Percentiles rank a stretch among this genome's conserved stretches.
phyloP scores from a whole-genome alignment of 2,329 filamentous ascomycete species.

The Apiospora malaysiana region DNA sequence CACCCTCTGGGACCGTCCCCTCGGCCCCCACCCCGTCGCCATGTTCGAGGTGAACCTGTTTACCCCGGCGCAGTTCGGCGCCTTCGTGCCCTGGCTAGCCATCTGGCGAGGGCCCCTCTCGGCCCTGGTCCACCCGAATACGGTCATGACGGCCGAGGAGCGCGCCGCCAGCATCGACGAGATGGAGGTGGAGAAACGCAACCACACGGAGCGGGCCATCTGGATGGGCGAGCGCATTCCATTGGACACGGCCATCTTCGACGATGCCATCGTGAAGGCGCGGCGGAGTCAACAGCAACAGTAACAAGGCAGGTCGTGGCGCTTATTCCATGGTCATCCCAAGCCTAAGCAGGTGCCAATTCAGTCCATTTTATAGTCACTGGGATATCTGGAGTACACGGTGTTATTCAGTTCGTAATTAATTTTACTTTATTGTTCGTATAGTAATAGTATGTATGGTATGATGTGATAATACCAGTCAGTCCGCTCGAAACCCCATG shows the following conservation, averaged over 20 bases:
- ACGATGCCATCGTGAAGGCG: not conserved
- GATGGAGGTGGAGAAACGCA: slow-evolving; percentile 45
- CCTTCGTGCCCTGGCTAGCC: slow-evolving; percentile 84
- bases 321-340: no score
- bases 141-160: slow-evolving; percentile 43
- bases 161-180: slow-evolving; percentile 30
- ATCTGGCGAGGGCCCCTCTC: slow-evolving; percentile 82
- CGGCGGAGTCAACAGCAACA: not conserved
- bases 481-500: not conserved
- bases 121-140: slow-evolving; percentile 84
- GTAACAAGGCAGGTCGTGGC: not conserved
- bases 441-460: not conserved
- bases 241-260: slow-evolving; percentile 53
- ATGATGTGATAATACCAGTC: not conserved
- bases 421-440: not conserved
- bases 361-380: not conserved
- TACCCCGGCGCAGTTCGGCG: slow-evolving; percentile 85
- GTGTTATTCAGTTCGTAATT: not conserved
- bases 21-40: slow-evolving; percentile 81
- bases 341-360: not conserved
- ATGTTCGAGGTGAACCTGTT: slow-evolving; percentile 96
- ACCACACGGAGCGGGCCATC: slow-evolving; percentile 72
- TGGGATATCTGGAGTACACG: not conserved
- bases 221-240: slow-evolving; percentile 75
- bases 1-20: slow-evolving; percentile 73